Evolutionary conservation across 2,329 filamentous ascomycete species (phyloP).

Genomic region (Talaromyces sp.): DNA sequence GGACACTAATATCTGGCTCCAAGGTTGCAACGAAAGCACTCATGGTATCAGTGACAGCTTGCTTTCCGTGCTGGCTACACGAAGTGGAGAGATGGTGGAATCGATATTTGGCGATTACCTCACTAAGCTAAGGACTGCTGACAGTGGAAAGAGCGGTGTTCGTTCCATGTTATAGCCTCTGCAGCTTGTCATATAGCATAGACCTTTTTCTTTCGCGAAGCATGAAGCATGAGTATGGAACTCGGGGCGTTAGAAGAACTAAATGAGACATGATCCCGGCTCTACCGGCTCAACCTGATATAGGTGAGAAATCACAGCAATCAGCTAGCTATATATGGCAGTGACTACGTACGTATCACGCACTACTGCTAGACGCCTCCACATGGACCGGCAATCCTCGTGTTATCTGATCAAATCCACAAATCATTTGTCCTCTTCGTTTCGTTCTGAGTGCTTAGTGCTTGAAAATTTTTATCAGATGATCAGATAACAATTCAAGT

Average conservation of each 20-base stretch:
- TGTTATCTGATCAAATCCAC: constrained; percentile 9
- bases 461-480: constrained; percentile 3
- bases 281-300: not conserved
- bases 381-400: not conserved
- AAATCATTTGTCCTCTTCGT: not conserved
- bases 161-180: constrained; percentile 6
- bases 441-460: not conserved
- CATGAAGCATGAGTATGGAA: not conserved
- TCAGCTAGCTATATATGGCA: not conserved
- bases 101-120: constrained; percentile 62
- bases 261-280: not conserved
- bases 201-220: not conserved
- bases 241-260: not conserved
- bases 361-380: not conserved
- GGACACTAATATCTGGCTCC: constrained; percentile 81
- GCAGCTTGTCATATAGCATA: not conserved
- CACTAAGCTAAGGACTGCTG: constrained; percentile 20
- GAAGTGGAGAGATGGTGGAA: constrained; percentile 73
- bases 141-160: not conserved
- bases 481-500: constrained; percentile 10
- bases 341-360: not conserved
- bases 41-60: constrained; percentile 85
- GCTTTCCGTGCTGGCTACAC: constrained; percentile 70
- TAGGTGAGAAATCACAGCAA: not conserved
- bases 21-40: constrained; percentile 88